Base-by-base conservation (phyloP, 2,329 filamentous ascomycete species). In the Pseudocercospora fuligena region DNA sequence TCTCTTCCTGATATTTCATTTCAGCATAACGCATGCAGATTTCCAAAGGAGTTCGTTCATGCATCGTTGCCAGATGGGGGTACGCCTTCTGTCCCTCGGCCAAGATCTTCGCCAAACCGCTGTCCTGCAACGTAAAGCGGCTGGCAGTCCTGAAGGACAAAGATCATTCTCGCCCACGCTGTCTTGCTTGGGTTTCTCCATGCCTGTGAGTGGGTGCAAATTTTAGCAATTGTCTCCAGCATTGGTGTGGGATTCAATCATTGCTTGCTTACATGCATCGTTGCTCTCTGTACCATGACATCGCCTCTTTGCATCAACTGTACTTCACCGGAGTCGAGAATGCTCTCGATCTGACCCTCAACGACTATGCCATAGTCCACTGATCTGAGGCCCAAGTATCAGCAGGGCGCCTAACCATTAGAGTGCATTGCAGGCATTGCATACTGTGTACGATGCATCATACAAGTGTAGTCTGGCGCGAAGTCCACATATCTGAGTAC, bases 201-300 rank as follows among this genome's bases (percentile, higher is more conserved):
- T 12, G 76, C 40, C 40, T 43, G n/a, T 75, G 40, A 43, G 19
- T n/a, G 40, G 40, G n/a, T 43, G 40, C 16, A 43, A 43, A 2
- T 19, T 19, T 43, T 7, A 43, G 40, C 16, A 43, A 43, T 19
- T 43, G 40, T 7, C 1, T 16, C 1, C 40, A 67, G 78, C 72
- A 76, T 78, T 5, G 78, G 80, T 43, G 40, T 19, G 16, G 9
- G 7, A 19, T 40, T 1, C 2, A 70, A 82, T 0, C 77, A 74
- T 0, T 85, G 85, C 72, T 83, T 79, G 40, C 70, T 80, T 82
- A 43, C 23, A 61, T 71, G 75, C 71, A 76, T 78, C 25, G 77
- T 80, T n/a, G 76, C 78, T 61, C 78, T 67, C 72, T 80, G 78
- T 49, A 80, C 77, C 70, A 78, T 78, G 9, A 78, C 75, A 66